Evolutionary conservation across 345 rosid species (phyloP).

Genomic region (Citrus australasica): DNA sequence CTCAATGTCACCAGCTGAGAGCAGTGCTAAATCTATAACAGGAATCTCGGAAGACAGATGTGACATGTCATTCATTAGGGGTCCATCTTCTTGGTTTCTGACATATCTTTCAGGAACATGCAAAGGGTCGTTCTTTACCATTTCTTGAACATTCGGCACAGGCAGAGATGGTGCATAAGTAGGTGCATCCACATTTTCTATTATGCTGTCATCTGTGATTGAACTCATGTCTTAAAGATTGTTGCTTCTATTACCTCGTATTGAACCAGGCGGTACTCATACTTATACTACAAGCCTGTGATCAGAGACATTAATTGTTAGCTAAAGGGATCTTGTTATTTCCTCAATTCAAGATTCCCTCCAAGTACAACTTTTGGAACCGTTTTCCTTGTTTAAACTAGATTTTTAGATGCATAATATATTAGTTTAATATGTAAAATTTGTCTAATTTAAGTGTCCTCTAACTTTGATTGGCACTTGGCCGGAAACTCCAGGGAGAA

Average conservation of each 20-base stretch:
- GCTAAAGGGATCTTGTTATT: neutral
- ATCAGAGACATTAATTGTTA: neutral
- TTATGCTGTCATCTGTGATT: neutral
- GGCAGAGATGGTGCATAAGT: slow-evolving; percentile 22
- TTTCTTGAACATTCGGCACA: slow-evolving; percentile 32
- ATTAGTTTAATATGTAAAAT: neutral
- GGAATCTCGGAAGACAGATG: slow-evolving; percentile 24
- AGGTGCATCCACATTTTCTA: slow-evolving; percentile 11
- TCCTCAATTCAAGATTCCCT: slow-evolving; percentile 1
- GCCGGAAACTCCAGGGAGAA: too few species aligned
- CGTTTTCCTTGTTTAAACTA: neutral
- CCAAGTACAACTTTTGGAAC: neutral
- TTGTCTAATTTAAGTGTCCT: neutral
- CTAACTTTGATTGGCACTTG: too few species aligned
- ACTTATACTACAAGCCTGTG: neutral
- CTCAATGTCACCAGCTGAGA: slow-evolving; percentile 11
- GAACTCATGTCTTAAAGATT: slow-evolving; percentile 10
- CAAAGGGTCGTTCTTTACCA: slow-evolving; percentile 23
- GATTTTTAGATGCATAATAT: neutral
- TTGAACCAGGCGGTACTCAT: neutral
- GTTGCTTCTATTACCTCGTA: neutral
- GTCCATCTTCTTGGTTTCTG: slow-evolving; percentile 19
- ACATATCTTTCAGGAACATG: slow-evolving; percentile 27
- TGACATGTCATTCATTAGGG: neutral
- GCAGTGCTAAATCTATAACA: slow-evolving; percentile 22